phyloP scores from a whole-genome alignment of 1,284 basidiomycete genomes.

The Singerocomus rubriflavus region DNA sequence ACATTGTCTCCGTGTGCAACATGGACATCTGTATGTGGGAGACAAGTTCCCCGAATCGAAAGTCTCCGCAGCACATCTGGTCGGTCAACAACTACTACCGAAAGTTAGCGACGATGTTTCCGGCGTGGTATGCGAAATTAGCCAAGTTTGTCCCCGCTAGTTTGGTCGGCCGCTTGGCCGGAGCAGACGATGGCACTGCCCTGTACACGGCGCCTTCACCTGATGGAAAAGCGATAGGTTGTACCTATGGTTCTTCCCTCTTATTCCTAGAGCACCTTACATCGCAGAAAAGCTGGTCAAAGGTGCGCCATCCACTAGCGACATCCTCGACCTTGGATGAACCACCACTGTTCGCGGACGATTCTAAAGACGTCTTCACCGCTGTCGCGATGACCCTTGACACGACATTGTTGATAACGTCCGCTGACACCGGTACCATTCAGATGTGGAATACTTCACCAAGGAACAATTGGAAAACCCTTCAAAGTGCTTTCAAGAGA shows the following conservation, averaged over 20 bases:
- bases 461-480: conserved; percentile 10
- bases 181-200: conserved; percentile 10
- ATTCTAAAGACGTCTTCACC: not conserved
- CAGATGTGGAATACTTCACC: conserved; percentile 17
- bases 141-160: conserved; percentile 6
- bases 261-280: conserved; percentile 7
- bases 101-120: conserved; percentile 11
- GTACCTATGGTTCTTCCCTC: not conserved
- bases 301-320: conserved; percentile 7
- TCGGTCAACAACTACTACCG: conserved; percentile 12
- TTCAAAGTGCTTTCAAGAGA: conserved; percentile 2
- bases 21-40: conserved; percentile 17
- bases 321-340: conserved; percentile 6
- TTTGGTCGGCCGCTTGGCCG: conserved; percentile 6
- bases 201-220: conserved; percentile 8
- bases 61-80: conserved; percentile 16
- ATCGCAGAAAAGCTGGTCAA: conserved; percentile 8
- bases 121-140: conserved; percentile 21
- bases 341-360: conserved; percentile 10
- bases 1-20: conserved; percentile 16
- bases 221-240: conserved; percentile 10
- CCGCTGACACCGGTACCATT: conserved; percentile 7
- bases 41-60: conserved; percentile 3
- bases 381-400: conserved; percentile 14
- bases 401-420: conserved; percentile 10